Conservation (phyloP, 495 filamentous ascomycete species). For the Penicillium antarcticum region DNA sequence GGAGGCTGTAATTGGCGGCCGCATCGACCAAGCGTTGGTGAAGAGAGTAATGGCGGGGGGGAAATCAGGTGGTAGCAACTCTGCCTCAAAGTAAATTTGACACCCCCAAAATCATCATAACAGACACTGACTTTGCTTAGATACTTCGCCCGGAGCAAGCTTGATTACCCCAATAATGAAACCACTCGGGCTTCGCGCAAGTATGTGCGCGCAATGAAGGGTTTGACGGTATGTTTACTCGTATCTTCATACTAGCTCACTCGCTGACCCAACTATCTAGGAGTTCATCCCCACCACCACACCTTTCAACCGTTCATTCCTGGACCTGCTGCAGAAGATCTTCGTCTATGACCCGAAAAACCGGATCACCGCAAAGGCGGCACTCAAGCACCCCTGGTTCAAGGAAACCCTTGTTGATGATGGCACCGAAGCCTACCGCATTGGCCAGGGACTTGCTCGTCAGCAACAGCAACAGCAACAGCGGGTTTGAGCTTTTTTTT, state of each 20-base stretch:
- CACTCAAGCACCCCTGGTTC: constrained; percentile 93
- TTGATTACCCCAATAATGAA: constrained; percentile 86
- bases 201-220: constrained; percentile 96
- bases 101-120: background rate
- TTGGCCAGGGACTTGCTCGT: constrained; percentile 44
- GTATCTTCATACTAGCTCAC: constrained; percentile 12
- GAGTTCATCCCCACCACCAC: constrained; percentile 83
- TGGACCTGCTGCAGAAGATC: constrained; percentile 83
- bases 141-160: constrained; percentile 78
- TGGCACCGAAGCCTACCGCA: constrained; percentile 86
- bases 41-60: constrained; percentile 64
- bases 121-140: constrained; percentile 37
- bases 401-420: constrained; percentile 81
- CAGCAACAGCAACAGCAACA: constrained; percentile 11
- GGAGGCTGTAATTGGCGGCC: constrained; percentile 77
- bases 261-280: constrained; percentile 38
- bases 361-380: constrained; percentile 88
- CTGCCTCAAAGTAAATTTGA: constrained; percentile 71
- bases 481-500: background rate
- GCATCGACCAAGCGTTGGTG: constrained; percentile 74
- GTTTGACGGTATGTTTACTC: constrained; percentile 61
- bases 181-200: constrained; percentile 85
- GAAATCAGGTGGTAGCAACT: constrained; percentile 65
- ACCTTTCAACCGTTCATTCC: constrained; percentile 77
- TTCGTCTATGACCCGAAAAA: constrained; percentile 93